Base-by-base conservation (phyloP, 2,329 filamentous ascomycete species). In the Sporothrix humicola region DNA sequence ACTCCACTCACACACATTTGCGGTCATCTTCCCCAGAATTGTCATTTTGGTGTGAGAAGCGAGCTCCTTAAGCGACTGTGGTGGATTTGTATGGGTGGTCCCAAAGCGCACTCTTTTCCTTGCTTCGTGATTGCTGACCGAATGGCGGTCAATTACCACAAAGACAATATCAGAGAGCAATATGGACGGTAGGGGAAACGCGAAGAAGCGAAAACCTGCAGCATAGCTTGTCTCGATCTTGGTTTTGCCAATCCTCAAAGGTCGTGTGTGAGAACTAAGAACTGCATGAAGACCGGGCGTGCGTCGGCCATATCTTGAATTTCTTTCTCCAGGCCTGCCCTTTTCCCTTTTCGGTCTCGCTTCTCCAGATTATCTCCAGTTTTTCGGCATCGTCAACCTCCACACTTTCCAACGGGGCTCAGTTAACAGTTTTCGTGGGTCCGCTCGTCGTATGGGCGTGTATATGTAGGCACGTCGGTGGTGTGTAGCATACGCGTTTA, bases 1-100 rank as follows among this genome's bases (percentile, higher is more conserved):
- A 15, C 31, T 50, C 71, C 71, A 72, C 71, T 68, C 63, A 72
- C 71, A 72, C 61, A 9, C 17, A n/a, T 68, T 69, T 10, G 13
- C 59, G 26, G 10, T 66, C 37, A 12, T 42, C 26, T 54, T 69
- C 66, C 65, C 66, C 48, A 54, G 66, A 69, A 9, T 54, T 26
- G 48, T 52, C 23, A 15, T 12, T 20, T 54, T 37, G 2, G 61
- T 48, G 37, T 37, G 31, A 7, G 31, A 37, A 37, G 31, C 31
- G 31, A 37, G 31, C 31, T 37, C 4, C 31, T 37, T 7, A 5
- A 37, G 31, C 31, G 31, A 37, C 31, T 37, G 46, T 31, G 15
- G 50, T 20, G 20, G 44, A 66, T 31, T 23, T 17, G 44, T 68
- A 20, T 52, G 46, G 26, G 15, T 37, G 65, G 46, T 48, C 13